Conservation (phyloP, 345 rosid genomes). For the Acer yangbiense region DNA sequence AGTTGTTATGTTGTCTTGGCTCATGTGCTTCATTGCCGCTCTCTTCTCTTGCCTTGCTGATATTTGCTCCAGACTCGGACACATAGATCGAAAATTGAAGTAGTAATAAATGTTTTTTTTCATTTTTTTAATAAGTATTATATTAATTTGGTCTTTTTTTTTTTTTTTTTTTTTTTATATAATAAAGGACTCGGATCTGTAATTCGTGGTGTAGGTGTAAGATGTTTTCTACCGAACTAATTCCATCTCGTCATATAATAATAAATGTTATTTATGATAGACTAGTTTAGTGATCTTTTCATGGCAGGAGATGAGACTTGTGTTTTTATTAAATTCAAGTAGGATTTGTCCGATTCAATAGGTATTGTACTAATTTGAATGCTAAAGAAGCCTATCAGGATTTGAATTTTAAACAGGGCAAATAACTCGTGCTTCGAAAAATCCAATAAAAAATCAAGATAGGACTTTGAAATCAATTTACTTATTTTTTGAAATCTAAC, state of each 20-base stretch:
- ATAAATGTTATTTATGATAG: neutral
- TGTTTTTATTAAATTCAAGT: neutral
- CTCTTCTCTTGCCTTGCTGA: constrained; percentile 46
- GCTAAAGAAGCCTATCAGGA: neutral
- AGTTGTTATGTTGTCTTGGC: constrained; percentile 30
- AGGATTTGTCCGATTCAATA: neutral
- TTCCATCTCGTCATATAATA: neutral
- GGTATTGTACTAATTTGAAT: neutral
- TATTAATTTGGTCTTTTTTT: too few relatives aligned
- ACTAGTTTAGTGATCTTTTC: neutral
- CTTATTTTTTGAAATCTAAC: too few relatives aligned
- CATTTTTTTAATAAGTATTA: too few relatives aligned
- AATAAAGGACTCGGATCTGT: too few relatives aligned
- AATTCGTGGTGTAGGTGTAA: too few relatives aligned
- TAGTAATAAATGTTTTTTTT: too few relatives aligned
- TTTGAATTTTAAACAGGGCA: neutral
- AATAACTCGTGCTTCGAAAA: neutral
- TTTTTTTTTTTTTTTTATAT: too few relatives aligned
- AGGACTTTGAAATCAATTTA: too few relatives aligned
- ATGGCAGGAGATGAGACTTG: too few relatives aligned
- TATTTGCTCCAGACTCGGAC: constrained; percentile 46
- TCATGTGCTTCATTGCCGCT: constrained; percentile 37
- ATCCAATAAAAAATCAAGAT: too few relatives aligned
- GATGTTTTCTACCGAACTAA: too few relatives aligned
- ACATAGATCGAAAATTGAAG: neutral